These are phyloP conservation scores for Trichoderma simmonsii DNA, from an alignment of 2,329 filamentous ascomycete species.

Conservation along the genomic window DNA sequence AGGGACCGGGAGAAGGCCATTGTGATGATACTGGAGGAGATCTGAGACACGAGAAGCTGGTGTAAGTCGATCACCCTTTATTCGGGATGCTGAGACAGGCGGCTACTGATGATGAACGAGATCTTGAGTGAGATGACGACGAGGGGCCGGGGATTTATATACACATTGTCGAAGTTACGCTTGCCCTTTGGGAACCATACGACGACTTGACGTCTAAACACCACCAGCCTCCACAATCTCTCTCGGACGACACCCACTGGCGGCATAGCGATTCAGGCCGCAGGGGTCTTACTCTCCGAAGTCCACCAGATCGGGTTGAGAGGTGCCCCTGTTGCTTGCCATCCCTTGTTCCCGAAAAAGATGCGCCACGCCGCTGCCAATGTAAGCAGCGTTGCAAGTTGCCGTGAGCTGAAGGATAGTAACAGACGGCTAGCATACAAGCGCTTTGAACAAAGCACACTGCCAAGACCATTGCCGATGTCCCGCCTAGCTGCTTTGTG, in stretches of 20 bases:
- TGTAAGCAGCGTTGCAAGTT: background rate
- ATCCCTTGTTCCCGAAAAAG: background rate
- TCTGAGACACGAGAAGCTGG: background rate
- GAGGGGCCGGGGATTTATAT: slow-evolving; percentile 9
- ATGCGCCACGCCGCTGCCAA: background rate
- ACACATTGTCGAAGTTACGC: background rate
- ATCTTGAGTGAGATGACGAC: background rate
- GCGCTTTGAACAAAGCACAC: background rate
- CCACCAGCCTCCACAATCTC: background rate
- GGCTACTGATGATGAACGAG: background rate
- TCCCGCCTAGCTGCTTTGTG: background rate
- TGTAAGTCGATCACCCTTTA: background rate
- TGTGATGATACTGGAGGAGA: slow-evolving; percentile 3
- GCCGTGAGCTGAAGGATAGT: background rate
- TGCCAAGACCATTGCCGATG: background rate
- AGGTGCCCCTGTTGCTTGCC: background rate
- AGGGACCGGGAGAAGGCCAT: slow-evolving; percentile 26
- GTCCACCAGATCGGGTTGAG: slow-evolving; percentile 1
- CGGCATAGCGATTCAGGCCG: background rate
- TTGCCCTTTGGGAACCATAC: background rate
- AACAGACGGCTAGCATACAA: background rate
- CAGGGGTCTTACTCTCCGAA: background rate
- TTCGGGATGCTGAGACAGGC: background rate
- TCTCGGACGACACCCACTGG: background rate
- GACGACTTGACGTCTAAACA: background rate